Evolutionary conservation across 108 stramenopile genomes (phyloP).

Genomic region (Chaetoceros tenuissimus): DNA sequence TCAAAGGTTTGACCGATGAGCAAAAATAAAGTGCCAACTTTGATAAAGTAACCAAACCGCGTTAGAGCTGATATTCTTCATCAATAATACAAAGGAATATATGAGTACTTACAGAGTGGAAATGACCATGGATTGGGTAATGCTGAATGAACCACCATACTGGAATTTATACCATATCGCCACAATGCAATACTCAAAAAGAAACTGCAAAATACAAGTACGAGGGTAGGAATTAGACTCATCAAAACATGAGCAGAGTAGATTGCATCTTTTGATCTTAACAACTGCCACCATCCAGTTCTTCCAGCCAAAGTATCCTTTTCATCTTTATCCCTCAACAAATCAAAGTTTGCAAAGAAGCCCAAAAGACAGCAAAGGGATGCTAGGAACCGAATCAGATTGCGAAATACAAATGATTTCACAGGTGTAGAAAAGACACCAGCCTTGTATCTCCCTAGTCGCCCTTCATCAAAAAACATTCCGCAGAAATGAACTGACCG

Average conservation of each 20-base stretch:
- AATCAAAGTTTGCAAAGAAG: constrained; percentile 32
- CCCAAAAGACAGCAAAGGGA: constrained; percentile 19
- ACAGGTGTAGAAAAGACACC: constrained; percentile 22
- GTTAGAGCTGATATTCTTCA: too few relatives aligned
- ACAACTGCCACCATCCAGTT: constrained; percentile 23
- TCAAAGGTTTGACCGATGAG: constrained; percentile 27
- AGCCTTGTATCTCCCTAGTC: constrained; percentile 21
- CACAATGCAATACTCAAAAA: constrained; percentile 36
- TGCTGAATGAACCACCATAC: constrained; percentile 39
- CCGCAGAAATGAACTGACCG: constrained; percentile 42
- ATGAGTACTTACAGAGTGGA: constrained; percentile 12
- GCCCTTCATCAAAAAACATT: constrained; percentile 46
- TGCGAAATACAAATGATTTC: constrained; percentile 20
- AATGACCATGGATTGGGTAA: constrained; percentile 38
- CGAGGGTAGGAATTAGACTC: constrained; percentile 30
- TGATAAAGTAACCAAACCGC: too few relatives aligned
- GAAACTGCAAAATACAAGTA: constrained; percentile 19
- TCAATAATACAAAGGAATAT: too few relatives aligned
- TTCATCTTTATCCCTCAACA: constrained; percentile 6
- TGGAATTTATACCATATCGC: constrained; percentile 32
- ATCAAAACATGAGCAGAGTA: constrained; percentile 21
- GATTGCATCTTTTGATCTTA: constrained; percentile 1
- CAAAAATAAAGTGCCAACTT: constrained; percentile 11
- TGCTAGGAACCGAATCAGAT: constrained; percentile 33
- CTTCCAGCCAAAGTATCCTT: constrained; percentile 19